Conservation (phyloP, 2,329 filamentous ascomycete genomes). For the Fusarium sp. region DNA sequence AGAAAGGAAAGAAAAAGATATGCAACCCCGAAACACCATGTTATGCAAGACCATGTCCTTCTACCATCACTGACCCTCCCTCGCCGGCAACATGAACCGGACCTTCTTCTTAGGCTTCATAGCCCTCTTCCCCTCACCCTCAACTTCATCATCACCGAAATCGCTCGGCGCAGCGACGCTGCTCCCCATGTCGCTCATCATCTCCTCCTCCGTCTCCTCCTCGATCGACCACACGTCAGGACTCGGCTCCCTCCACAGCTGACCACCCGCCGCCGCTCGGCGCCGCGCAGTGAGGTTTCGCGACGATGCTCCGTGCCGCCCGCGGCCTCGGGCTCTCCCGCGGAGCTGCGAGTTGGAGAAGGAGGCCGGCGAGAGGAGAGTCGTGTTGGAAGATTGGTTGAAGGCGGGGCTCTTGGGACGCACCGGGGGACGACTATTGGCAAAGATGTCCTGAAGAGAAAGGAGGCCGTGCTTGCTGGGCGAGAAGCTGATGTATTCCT, state of each 20-base stretch:
- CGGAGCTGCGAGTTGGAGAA: conserved; percentile 45
- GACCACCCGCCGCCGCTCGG: conserved; percentile 49
- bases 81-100: conserved; percentile 64
- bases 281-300: conserved; percentile 48
- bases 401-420: conserved; percentile 50
- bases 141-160: conserved; percentile 43
- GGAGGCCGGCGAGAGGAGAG: conserved; percentile 44
- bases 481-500: conserved; percentile 64
- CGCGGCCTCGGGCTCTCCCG: conserved; percentile 48
- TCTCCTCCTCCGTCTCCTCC: conserved; percentile 68
- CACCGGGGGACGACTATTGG: conserved; percentile 50
- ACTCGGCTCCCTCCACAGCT: conserved; percentile 68
- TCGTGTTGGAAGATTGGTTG: conserved; percentile 46
- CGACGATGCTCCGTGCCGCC: conserved; percentile 43
- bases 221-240: conserved; percentile 71
- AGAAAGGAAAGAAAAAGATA: conserved; percentile 23
- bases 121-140: conserved; percentile 49
- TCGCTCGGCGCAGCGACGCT: conserved; percentile 47
- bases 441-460: conserved; percentile 58
- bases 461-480: conserved; percentile 56
- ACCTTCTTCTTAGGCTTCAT: conserved; percentile 68
- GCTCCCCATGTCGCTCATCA: conserved; percentile 58
- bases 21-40: conserved; percentile 31
- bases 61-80: conserved; percentile 44
- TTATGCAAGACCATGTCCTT: conserved; percentile 37